Base-by-base conservation (phyloP, 2,329 filamentous ascomycete genomes). In the Aspergillus alliaceus region DNA sequence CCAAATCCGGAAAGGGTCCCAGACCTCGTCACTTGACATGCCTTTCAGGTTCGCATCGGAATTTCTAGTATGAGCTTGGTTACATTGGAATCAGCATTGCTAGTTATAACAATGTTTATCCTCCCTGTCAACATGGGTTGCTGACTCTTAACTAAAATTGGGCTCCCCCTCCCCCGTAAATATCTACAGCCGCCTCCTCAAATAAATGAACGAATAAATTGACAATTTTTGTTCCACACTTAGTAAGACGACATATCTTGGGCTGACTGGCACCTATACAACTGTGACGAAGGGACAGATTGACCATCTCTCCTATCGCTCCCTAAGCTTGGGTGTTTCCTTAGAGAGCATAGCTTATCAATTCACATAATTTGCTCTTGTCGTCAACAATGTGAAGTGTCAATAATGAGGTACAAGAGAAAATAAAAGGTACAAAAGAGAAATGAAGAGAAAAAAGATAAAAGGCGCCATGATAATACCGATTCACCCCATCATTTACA, bases 1-100 rank as follows among this genome's bases (percentile, higher is more conserved):
- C 70, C 65, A 20, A 37, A 66, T 69, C 46, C 48, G 66, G 70
- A 64, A 64, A 59, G 60, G 60, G 58, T 58, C 59, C 20, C 53
- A 50, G 35, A 47, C 42, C 24, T 37, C 39, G 6, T 52, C 25
- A 48, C 42, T 29, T 48, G 31, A 29, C 24, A 29, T 14, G 6
- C 24, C 34, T 12, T 15, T 29, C 27, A n/a, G n/a, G n/a, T n/a
- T n/a, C n/a, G n/a, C n/a, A n/a, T n/a, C n/a, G n/a, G n/a, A n/a
- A 29, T 29, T 5, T 29, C 27, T 29, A 29, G 5, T 5, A 29
- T 5, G 27, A 29, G 5, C 27, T 29, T 5, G 27, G 27, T 29
- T 29, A 5, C 27, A 29, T 29, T 29, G 27, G 27, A 29, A 9
- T 29, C 27, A 5, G 27, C 5, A 29, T 9, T 29, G 5, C 27